phyloP scores from a whole-genome alignment of 192 early-diverging fungal species.

The Paraglomus occultum region DNA sequence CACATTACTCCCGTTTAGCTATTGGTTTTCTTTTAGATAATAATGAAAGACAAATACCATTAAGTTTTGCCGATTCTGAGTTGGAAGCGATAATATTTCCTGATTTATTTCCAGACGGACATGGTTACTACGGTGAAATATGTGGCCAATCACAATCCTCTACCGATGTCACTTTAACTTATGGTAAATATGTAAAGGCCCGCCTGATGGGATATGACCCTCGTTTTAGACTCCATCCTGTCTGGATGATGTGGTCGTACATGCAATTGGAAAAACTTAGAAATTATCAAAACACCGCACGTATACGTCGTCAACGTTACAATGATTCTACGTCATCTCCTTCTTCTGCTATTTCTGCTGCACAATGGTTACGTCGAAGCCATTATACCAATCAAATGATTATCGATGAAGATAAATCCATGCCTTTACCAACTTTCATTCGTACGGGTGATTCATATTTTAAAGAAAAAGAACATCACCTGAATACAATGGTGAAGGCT shows the following conservation, averaged over 20 bases:
- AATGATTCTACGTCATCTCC: neutral
- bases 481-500: neutral
- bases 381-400: neutral
- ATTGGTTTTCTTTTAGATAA: constrained; percentile 1
- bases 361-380: neutral
- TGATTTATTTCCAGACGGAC: neutral
- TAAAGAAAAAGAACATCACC: neutral
- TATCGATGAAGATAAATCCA: constrained; percentile 2
- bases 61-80: neutral
- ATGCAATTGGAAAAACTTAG: constrained; percentile 14
- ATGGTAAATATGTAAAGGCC: constrained; percentile 10
- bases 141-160: neutral
- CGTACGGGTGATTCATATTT: neutral
- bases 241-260: neutral
- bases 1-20: neutral
- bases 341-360: neutral
- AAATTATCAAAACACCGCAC: neutral
- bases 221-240: constrained; percentile 1
- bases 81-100: neutral
- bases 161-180: neutral
- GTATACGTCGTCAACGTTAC: neutral
- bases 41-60: neutral
- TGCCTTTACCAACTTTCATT: neutral
- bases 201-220: neutral
- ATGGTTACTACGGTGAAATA: neutral